Conservation (phyloP, 2,329 filamentous ascomycete species). For the Colletotrichum sp. region DNA sequence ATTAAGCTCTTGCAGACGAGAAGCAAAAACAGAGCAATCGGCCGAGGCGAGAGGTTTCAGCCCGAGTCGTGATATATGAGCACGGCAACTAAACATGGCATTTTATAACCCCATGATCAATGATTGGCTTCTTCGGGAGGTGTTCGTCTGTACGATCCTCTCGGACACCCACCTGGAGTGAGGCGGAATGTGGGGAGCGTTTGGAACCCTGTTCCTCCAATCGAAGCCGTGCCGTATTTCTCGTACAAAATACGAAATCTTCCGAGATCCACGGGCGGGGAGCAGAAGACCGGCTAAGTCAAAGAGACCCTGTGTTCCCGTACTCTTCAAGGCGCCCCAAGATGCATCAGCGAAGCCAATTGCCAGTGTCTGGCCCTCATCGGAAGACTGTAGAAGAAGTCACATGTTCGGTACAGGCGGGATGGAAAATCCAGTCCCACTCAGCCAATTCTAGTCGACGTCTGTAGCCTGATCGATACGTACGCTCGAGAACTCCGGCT, state of each 20-base stretch:
- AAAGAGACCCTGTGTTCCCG: not conserved
- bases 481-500: not conserved
- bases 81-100: not conserved
- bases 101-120: not conserved
- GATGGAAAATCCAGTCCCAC: not conserved
- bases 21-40: not conserved
- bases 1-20: not conserved
- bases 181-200: not conserved
- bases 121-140: not conserved
- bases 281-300: not conserved
- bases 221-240: not conserved
- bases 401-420: not conserved
- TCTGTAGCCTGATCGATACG: not conserved
- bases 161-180: not conserved
- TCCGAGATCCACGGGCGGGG: not conserved
- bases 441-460: not conserved
- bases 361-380: not conserved
- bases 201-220: not conserved
- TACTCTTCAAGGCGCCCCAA: not conserved
- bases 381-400: not conserved
- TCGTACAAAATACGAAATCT: not conserved
- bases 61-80: not conserved
- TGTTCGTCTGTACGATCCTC: not conserved
- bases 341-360: not conserved
- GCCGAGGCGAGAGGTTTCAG: not conserved